phyloP scores from a whole-genome alignment of 1,284 basidiomycete genomes.

The Farysia itapuensis region DNA sequence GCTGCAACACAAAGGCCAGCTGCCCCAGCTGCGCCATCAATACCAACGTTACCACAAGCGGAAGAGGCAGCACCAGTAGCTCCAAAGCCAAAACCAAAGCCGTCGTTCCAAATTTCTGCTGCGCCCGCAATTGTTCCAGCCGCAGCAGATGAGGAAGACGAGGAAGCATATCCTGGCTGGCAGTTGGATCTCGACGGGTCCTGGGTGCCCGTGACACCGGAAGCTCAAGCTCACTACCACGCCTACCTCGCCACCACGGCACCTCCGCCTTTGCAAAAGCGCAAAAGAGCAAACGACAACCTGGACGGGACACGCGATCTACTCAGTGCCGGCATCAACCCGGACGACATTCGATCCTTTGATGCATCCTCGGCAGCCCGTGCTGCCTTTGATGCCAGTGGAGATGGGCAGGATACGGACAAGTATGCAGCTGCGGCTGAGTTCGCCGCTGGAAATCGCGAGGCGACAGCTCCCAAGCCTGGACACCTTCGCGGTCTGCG shows the following conservation, averaged over 20 bases:
- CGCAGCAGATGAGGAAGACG: not conserved
- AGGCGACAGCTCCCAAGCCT: constrained; percentile 12
- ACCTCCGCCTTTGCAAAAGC: not conserved
- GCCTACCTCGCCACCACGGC: constrained; percentile 10
- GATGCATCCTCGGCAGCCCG: constrained; percentile 42
- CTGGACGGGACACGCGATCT: constrained; percentile 31
- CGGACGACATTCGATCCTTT: constrained; percentile 14
- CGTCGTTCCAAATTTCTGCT: constrained; percentile 25
- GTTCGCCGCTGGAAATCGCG: constrained; percentile 18
- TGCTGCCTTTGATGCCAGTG: constrained; percentile 11
- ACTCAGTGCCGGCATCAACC: constrained; percentile 7
- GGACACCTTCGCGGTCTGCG: constrained; percentile 39
- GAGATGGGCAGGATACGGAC: constrained; percentile 10
- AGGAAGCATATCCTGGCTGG: constrained; percentile 48
- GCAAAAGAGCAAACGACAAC: not conserved
- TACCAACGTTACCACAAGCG: not conserved
- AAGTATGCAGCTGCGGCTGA: constrained; percentile 29
- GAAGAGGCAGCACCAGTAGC: not conserved
- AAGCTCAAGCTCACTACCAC: constrained; percentile 47
- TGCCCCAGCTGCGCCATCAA: not conserved
- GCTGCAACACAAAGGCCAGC: not conserved
- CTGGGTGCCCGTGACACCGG: constrained; percentile 56
- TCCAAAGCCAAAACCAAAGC: constrained; percentile 2
- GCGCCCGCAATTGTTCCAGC: constrained; percentile 31
- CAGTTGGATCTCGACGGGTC: constrained; percentile 54